These are phyloP conservation scores for Bipolaris zeicola DNA, from an alignment of 2,329 filamentous ascomycete genomes.

Conservation along the genomic window DNA sequence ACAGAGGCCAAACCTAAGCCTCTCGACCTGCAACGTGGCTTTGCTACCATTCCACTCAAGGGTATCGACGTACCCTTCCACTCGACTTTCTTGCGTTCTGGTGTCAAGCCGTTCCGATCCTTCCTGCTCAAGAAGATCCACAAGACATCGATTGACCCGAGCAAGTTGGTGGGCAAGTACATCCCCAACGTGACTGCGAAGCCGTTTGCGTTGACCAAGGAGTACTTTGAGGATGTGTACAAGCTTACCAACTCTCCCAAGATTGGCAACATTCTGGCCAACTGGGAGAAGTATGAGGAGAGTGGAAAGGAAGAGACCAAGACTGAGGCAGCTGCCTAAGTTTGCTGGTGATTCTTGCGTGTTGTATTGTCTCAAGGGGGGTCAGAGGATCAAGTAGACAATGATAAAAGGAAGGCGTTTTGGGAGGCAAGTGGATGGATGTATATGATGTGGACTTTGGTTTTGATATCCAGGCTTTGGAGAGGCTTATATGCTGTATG, in stretches of 20 bases:
- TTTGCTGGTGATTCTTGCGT: background rate
- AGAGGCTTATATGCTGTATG: constrained; percentile 1
- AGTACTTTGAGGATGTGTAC: constrained; percentile 99
- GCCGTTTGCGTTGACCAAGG: constrained; percentile 94
- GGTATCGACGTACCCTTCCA: constrained; percentile 99
- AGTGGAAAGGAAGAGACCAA: constrained; percentile 40
- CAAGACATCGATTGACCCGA: constrained; percentile 97
- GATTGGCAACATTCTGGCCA: constrained; percentile 81
- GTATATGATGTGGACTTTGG: background rate
- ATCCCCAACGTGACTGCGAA: constrained; percentile 97
- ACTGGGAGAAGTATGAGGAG: constrained; percentile 64
- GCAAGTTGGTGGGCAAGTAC: constrained; percentile 97
- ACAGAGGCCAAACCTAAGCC: constrained; percentile 88
- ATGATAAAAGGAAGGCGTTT: constrained; percentile 6
- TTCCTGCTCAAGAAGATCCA: constrained; percentile 99
- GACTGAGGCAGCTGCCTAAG: constrained; percentile 27
- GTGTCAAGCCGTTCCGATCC: constrained; percentile 97
- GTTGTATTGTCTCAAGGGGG: background rate
- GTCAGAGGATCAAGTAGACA: background rate
- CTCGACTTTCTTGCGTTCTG: constrained; percentile 95
- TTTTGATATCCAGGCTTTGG: constrained; percentile 13
- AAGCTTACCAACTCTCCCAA: constrained; percentile 80
- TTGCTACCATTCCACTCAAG: constrained; percentile 93
- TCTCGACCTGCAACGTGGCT: constrained; percentile 88
- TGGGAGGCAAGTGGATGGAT: background rate